These are phyloP conservation scores for Clarireedia sp. DNA, from an alignment of 2,329 filamentous ascomycete species.

Conservation along the genomic window DNA sequence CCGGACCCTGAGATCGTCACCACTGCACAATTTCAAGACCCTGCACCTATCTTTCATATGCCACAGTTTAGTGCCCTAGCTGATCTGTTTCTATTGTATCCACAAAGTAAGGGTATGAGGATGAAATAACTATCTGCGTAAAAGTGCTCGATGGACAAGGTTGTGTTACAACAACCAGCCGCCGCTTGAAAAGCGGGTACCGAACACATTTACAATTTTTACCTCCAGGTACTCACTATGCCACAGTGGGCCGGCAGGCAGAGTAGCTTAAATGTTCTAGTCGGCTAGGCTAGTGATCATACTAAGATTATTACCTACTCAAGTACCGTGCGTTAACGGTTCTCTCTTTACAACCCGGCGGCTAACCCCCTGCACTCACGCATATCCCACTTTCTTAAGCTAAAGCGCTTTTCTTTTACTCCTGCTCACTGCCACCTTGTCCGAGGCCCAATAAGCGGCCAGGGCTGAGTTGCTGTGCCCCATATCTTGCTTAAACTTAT, in stretches of 20 bases:
- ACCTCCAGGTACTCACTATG: constrained; percentile 1
- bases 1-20: background rate
- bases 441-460: constrained; percentile 11
- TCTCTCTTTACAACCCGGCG: constrained; percentile 7
- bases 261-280: background rate
- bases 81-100: no score
- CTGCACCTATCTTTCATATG: no score
- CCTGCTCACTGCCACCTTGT: constrained; percentile 18
- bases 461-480: constrained; percentile 21
- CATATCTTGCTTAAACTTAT: constrained; percentile 18
- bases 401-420: background rate
- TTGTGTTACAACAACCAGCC: constrained; percentile 4
- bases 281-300: constrained; percentile 1
- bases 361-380: constrained; percentile 5
- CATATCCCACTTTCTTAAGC: constrained; percentile 9
- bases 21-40: background rate
- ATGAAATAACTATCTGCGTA: background rate
- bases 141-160: background rate
- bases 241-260: background rate
- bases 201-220: background rate
- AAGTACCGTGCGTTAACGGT: background rate
- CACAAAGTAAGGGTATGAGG: background rate
- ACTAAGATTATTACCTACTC: background rate
- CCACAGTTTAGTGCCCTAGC: no score
- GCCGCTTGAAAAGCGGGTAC: constrained; percentile 2